Conservation (phyloP, 257 asterid species). For the Fraxinus quadrangulata region DNA sequence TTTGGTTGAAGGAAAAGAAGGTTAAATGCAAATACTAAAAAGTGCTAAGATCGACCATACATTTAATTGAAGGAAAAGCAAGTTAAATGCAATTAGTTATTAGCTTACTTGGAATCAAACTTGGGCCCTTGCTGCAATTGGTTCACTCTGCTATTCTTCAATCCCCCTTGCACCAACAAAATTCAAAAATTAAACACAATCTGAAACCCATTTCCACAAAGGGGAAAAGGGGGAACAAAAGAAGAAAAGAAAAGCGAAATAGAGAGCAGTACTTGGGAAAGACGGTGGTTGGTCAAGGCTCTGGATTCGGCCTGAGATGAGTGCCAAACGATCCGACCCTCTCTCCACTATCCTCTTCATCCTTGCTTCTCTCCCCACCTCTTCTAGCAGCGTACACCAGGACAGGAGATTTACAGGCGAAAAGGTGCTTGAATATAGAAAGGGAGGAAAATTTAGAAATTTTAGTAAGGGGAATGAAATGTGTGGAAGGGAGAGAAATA, state of each 20-base stretch:
- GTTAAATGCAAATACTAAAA: too few relatives aligned
- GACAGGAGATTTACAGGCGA: too few relatives aligned
- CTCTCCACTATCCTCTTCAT: constrained; percentile 55
- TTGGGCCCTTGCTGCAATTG: constrained; percentile 22
- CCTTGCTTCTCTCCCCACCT: constrained; percentile 58
- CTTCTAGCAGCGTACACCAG: neutral
- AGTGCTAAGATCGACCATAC: too few relatives aligned
- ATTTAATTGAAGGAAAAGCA: too few relatives aligned
- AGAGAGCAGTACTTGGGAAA: constrained; percentile 33
- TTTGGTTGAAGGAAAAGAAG: too few relatives aligned
- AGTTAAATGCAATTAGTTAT: too few relatives aligned
- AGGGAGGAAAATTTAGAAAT: too few relatives aligned
- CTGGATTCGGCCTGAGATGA: constrained; percentile 43
- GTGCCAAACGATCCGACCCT: constrained; percentile 20
- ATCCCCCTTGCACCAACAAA: constrained; percentile 47
- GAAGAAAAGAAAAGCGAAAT: neutral
- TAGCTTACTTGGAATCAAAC: too few relatives aligned
- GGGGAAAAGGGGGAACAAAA: neutral
- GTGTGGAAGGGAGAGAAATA: too few relatives aligned
- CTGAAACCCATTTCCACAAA: neutral
- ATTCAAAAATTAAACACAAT: neutral
- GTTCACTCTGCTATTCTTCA: constrained; percentile 56
- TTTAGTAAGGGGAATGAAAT: too few relatives aligned
- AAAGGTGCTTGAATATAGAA: too few relatives aligned
- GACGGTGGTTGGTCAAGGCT: constrained; percentile 25